Percentiles rank a stretch among this genome's conserved stretches.
Evolutionary conservation across 371 early-diverging fungal species (phyloP).

Genomic region (Syncephalastrum monosporum): DNA sequence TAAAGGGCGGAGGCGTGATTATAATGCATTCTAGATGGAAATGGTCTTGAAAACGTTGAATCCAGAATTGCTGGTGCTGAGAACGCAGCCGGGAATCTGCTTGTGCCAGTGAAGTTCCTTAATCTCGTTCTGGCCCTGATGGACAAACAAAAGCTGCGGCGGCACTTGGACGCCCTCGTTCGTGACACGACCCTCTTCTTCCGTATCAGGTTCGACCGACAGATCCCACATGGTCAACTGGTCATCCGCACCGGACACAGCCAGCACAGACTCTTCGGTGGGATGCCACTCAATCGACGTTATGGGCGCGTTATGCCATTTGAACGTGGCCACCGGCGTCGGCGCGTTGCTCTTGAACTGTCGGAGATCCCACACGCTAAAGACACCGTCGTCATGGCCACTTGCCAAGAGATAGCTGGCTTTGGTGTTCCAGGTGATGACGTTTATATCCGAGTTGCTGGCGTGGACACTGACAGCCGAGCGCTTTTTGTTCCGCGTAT

Average conservation of each 20-base stretch:
- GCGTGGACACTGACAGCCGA: slow-evolving; percentile 80
- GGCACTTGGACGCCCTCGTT: slow-evolving; percentile 83
- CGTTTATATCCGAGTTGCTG: slow-evolving; percentile 91
- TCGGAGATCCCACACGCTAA: slow-evolving; percentile 96
- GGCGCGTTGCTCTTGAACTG: slow-evolving; percentile 60
- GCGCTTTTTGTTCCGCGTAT: slow-evolving; percentile 77
- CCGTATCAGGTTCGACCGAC: slow-evolving; percentile 91
- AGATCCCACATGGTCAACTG: slow-evolving; percentile 98
- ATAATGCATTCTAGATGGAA: slow-evolving; percentile 50
- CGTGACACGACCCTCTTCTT: slow-evolving; percentile 70
- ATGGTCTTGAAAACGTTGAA: slow-evolving; percentile 97
- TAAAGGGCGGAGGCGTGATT: no score
- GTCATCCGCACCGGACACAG: slow-evolving; percentile 94
- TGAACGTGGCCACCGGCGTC: slow-evolving; percentile 91
- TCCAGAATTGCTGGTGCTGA: slow-evolving; percentile 85
- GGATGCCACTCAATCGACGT: slow-evolving; percentile 98
- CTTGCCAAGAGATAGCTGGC: slow-evolving; percentile 86
- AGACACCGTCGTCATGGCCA: slow-evolving; percentile 91
- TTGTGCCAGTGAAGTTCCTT: slow-evolving; percentile 97
- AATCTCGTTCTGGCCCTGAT: slow-evolving; percentile 90
- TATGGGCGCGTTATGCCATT: slow-evolving; percentile 92
- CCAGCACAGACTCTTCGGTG: slow-evolving; percentile 87
- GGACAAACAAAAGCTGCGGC: slow-evolving; percentile 94
- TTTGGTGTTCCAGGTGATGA: slow-evolving; percentile 91
- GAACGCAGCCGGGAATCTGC: slow-evolving; percentile 89